These are phyloP conservation scores for Lasiosphaeria hispida DNA, from an alignment of 495 filamentous ascomycete species.

Conservation along the genomic window DNA sequence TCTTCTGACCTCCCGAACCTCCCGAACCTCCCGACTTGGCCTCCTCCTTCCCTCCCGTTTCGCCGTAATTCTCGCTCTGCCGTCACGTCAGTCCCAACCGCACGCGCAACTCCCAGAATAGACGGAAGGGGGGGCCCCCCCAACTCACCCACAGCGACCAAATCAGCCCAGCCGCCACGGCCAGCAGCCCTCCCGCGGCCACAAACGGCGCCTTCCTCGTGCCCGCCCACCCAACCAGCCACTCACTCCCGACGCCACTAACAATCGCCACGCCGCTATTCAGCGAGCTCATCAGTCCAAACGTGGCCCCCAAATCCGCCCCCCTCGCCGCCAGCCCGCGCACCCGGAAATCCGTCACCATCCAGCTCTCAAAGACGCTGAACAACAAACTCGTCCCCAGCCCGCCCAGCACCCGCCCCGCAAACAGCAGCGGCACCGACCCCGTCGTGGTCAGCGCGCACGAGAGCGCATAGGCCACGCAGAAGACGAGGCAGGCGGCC, in stretches of 20 bases:
- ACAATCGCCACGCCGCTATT: constrained; percentile 52
- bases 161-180: constrained; percentile 40
- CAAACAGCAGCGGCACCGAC: constrained; percentile 38
- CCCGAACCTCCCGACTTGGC: constrained; percentile 4
- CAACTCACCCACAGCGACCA: constrained; percentile 47
- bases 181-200: constrained; percentile 39
- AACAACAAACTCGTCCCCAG: constrained; percentile 54
- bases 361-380: constrained; percentile 57
- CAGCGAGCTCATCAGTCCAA: constrained; percentile 50
- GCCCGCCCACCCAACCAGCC: constrained; percentile 40
- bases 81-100: constrained; percentile 6
- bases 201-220: constrained; percentile 53
- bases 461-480: constrained; percentile 47
- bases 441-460: constrained; percentile 47
- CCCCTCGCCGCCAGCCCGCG: constrained; percentile 30
- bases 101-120: neutral
- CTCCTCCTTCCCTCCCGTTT: constrained; percentile 15
- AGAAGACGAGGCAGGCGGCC: constrained; percentile 48
- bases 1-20: constrained; percentile 16
- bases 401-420: constrained; percentile 53
- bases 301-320: constrained; percentile 42
- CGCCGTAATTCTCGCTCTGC: constrained; percentile 49
- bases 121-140: neutral
- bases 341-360: constrained; percentile 52
- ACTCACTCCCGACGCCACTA: constrained; percentile 54